These are phyloP conservation scores for Xylaria sp. DNA, from an alignment of 2,329 filamentous ascomycete species.

Conservation along the genomic window DNA sequence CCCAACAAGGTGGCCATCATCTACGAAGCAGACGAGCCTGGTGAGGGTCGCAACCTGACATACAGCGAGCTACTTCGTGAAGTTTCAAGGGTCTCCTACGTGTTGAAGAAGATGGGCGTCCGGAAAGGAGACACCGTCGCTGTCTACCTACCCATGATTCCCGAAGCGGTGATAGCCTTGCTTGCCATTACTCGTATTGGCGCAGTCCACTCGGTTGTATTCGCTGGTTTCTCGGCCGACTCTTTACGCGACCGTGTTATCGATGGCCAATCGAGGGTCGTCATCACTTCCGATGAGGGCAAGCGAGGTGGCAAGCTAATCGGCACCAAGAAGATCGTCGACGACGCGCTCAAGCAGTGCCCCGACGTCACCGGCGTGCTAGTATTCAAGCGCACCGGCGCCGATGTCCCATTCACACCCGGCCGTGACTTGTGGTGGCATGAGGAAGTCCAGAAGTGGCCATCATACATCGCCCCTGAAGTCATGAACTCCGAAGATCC, in stretches of 20 bases:
- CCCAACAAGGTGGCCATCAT: conserved; percentile 95
- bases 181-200: conserved; percentile 91
- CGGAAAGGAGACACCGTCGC: conserved; percentile 97
- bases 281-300: conserved; percentile 97
- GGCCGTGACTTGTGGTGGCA: conserved; percentile 98
- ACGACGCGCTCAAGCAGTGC: conserved; percentile 95
- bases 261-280: conserved; percentile 87
- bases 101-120: conserved; percentile 93
- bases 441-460: conserved; percentile 97
- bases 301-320: conserved; percentile 98
- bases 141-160: conserved; percentile 98
- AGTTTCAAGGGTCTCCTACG: conserved; percentile 85
- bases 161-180: conserved; percentile 89
- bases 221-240: conserved; percentile 96
- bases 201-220: conserved; percentile 95
- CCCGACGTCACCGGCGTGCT: conserved; percentile 84
- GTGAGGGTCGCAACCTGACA: conserved; percentile 85
- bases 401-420: conserved; percentile 87
- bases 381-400: conserved; percentile 93
- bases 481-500: conserved; percentile 92
- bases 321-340: conserved; percentile 98
- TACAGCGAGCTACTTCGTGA: conserved; percentile 93
- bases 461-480: conserved; percentile 88
- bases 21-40: conserved; percentile 94
- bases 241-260: conserved; percentile 94